Evolutionary conservation across 257 asterid genomes (phyloP), one percentile per base, ranked within the genome.

Genomic region (Nicotiana tomentosiformis): DNA sequence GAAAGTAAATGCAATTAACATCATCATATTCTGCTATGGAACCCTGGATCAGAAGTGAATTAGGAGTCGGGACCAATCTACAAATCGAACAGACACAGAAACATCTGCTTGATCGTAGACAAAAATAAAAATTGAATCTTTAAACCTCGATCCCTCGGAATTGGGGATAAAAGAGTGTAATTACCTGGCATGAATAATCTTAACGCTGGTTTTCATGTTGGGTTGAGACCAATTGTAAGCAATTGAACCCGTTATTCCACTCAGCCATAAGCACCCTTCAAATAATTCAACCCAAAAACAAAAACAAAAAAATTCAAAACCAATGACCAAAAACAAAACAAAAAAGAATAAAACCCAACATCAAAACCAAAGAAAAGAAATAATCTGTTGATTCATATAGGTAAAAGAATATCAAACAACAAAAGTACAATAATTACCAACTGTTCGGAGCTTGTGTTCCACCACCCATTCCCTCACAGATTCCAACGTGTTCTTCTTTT

Each of bases 181-280:
- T 51, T 82, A 92, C 98, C 98, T 95, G 14, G 98, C 98, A 81
- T 95, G 99, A 89, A 95, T 92, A 53, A 95, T 91, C 94, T 89
- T 95, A 80, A 93, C 97, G 82, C 97, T 95, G 55, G 97, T 89
- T 84, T 95, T 95, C 99, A 95, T 95, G 35, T 91, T 87, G 23
- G 98, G 98, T 65, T 90, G 97, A 82, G 98, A 93, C 98, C 98
- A 95, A 86, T 95, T 95, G 85, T 92, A 95, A 20, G 98, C 97
- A 92, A 93, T 61, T 53, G 99, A 95, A 43, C 97, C 96, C 84
- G 91, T 88, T 10, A 93, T 87, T 81, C 97, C 98, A 86, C 95
- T 93, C 55, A 86, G 86, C 82, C 80, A 77, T 78, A 85, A 84
- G 37, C 86, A 84, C 58, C 89, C 91, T 87, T 81, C 86, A 78